These are phyloP conservation scores for Wallacemonas rigidus DNA, from an alignment of 208 protist species.

Conservation along the genomic window DNA sequence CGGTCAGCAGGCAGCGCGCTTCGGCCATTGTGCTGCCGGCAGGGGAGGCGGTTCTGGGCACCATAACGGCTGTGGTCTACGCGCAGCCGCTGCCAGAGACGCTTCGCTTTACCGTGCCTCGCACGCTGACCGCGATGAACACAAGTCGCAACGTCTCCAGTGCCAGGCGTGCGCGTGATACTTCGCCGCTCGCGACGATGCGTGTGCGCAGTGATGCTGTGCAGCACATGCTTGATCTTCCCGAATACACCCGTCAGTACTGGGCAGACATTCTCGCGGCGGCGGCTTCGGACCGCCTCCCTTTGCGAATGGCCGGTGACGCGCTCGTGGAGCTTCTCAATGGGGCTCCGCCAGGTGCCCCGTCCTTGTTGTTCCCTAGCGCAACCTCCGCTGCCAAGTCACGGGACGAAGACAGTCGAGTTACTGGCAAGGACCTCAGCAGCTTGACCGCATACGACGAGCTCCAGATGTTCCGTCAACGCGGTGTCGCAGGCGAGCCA, in stretches of 20 bases:
- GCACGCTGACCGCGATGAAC: not conserved
- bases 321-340: conserved; percentile 8
- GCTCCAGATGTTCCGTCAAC: conserved; percentile 13
- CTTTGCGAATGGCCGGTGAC: not conserved
- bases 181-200: not conserved
- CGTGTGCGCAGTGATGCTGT: not conserved
- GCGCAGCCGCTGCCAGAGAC: conserved; percentile 11
- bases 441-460: conserved; percentile 8
- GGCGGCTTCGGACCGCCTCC: not conserved
- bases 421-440: not conserved
- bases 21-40: not conserved
- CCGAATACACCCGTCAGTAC: conserved; percentile 3
- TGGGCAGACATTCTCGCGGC: not conserved
- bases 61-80: conserved; percentile 1
- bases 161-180: too few species aligned
- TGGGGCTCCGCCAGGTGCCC: not conserved
- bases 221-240: not conserved
- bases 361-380: conserved; percentile 2
- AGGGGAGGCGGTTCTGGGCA: not conserved
- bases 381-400: not conserved
- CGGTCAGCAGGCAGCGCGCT: not conserved
- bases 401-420: not conserved
- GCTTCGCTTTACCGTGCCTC: not conserved
- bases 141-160: too few species aligned
- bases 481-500: not conserved